These are phyloP conservation scores for Schrenkiella parvula DNA, from an alignment of 345 rosid species.

Conservation along the genomic window DNA sequence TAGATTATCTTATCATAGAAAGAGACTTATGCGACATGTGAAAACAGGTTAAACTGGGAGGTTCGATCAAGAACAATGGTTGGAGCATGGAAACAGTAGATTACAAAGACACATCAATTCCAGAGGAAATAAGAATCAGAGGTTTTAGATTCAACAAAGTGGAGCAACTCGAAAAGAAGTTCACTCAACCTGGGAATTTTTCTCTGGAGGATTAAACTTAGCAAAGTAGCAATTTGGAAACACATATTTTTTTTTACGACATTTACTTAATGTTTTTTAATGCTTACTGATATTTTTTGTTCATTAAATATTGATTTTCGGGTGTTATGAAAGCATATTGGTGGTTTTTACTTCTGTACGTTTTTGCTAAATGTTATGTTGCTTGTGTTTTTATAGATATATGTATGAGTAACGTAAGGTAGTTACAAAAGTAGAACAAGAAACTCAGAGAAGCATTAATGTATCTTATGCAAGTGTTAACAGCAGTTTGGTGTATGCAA, in stretches of 20 bases:
- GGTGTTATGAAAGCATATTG: background rate
- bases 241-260: background rate
- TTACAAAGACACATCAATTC: conserved; percentile 57
- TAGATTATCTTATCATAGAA: background rate
- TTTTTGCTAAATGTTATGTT: background rate
- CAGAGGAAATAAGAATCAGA: conserved; percentile 76
- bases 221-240: background rate
- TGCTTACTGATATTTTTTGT: background rate
- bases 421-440: background rate
- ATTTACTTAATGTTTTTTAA: background rate
- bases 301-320: background rate
- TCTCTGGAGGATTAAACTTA: conserved; percentile 16
- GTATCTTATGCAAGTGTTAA: background rate
- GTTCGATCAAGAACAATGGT: conserved; percentile 67
- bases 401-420: background rate
- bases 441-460: background rate
- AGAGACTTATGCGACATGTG: conserved; percentile 3
- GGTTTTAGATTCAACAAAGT: conserved; percentile 69
- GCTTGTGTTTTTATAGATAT: background rate
- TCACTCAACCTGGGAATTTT: conserved; percentile 50
- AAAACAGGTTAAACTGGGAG: conserved; percentile 63
- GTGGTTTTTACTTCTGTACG: background rate
- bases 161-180: conserved; percentile 65
- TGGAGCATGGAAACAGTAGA: conserved; percentile 74
- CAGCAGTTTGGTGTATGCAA: background rate